Evolutionary conservation across 164 flowering plant species (phyloP).

Genomic region (Amborella trichopoda): DNA sequence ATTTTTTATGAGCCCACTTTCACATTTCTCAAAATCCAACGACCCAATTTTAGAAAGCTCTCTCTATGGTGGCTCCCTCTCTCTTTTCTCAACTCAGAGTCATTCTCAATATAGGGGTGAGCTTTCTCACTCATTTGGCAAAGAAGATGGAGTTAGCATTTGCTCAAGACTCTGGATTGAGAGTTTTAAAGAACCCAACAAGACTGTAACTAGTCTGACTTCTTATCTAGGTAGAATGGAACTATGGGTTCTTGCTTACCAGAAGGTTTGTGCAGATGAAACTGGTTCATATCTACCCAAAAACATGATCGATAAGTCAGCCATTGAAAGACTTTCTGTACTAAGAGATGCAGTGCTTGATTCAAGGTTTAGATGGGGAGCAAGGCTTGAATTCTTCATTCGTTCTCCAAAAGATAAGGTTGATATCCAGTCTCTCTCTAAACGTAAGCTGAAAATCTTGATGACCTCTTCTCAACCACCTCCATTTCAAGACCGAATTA

Average conservation of each 20-base stretch:
- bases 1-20: too few species aligned
- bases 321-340: slow-evolving; percentile 66
- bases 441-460: slow-evolving; percentile 70
- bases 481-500: slow-evolving; percentile 78
- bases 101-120: too few species aligned
- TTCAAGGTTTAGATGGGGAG: slow-evolving; percentile 82
- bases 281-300: slow-evolving; percentile 72
- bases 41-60: too few species aligned
- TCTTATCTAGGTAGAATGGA: slow-evolving; percentile 57
- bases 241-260: slow-evolving; percentile 90
- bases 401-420: slow-evolving; percentile 82
- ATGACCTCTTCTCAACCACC: slow-evolving; percentile 80
- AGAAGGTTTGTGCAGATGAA: slow-evolving; percentile 82
- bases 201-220: slow-evolving; percentile 43
- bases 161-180: slow-evolving; percentile 83
- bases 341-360: slow-evolving; percentile 91
- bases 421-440: slow-evolving; percentile 59
- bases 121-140: too few species aligned
- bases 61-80: too few species aligned
- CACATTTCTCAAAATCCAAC: too few species aligned
- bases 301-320: slow-evolving; percentile 51
- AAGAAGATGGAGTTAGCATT: slow-evolving; percentile 73
- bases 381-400: slow-evolving; percentile 68
- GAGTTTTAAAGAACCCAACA: slow-evolving; percentile 57
- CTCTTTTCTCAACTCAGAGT: too few species aligned